Base-by-base conservation (phyloP, 805 yeast species). In the Sugiyamaella boreocaroliniensis region DNA sequence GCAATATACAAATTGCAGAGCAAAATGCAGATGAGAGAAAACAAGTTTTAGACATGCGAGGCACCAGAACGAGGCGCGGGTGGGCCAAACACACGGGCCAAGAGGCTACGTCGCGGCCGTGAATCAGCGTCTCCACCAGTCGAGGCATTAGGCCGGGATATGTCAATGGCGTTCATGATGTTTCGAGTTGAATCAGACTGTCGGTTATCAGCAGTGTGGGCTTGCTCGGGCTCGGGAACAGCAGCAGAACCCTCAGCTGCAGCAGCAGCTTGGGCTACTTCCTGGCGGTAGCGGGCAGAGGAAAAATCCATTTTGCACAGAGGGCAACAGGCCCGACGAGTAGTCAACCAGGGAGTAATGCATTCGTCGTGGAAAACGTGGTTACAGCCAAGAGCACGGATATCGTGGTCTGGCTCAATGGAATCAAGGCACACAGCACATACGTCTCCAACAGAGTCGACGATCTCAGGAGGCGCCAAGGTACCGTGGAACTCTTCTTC, bases 301-400 rank as follows among this genome's bases (percentile, higher is more conserved):
- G 51, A 48, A 63, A 82, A 83, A 64, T 82, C 89, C 43, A 84
- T 70, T 62, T 86, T 85, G 68, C 96, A 87, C 73, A 83, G 81
- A 7, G 96, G 95, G 64, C 96, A 87, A 60, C 88, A 82, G 0
- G 89, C 90, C 48, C 85, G 76, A 59, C 92, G 72, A 57, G 79
- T 78, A 2, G 80, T 82, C 46, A 87, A 70, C 95, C 95, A 87
- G 1, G 90, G 90, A 56, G 84, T 89, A 50, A 88, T 76, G 68
- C 96, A 87, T 16, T 77, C 83, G 19, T 82, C 75, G 63, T 87
- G 96, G 75, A 82, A 87, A 1, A 84, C 89, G 68, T 87, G 96
- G 4, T 89, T 88, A 69, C 96, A 87, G 12, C 85, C 72, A 43
- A 88, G 73, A 0, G 89, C 89, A 48, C 95, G 77, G 1, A 87